Conservation (phyloP, 352 stramenopile species). For the Halophytophthora polymorphica region DNA sequence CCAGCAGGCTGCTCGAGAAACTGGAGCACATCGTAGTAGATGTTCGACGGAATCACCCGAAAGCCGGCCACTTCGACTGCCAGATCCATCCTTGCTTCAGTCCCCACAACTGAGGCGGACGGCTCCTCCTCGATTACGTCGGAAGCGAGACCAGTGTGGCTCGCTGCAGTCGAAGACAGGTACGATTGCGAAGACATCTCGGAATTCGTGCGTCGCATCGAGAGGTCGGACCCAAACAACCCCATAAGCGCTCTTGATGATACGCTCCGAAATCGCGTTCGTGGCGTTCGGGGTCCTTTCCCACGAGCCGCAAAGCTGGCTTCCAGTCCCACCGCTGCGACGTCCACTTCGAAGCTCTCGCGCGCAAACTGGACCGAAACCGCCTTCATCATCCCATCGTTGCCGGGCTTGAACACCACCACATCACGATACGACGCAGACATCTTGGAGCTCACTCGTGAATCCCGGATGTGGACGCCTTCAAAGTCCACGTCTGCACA, state of each 20-base stretch:
- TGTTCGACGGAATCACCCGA: slow-evolving; percentile 79
- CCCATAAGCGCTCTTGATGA: slow-evolving; percentile 37
- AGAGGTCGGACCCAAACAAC: slow-evolving; percentile 35
- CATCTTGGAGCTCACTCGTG: slow-evolving; percentile 49
- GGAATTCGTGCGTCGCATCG: slow-evolving; percentile 29
- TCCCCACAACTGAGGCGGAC: slow-evolving; percentile 9
- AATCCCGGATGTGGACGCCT: slow-evolving; percentile 67
- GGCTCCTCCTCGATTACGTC: slow-evolving; percentile 19
- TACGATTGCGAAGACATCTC: slow-evolving; percentile 27
- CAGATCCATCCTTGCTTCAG: slow-evolving; percentile 56
- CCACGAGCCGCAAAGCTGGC: slow-evolving; percentile 27
- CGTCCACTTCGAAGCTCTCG: slow-evolving; percentile 38
- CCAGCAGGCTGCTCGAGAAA: slow-evolving; percentile 48
- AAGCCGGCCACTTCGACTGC: slow-evolving; percentile 72
- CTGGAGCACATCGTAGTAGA: slow-evolving; percentile 70
- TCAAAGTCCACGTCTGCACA: slow-evolving; percentile 50
- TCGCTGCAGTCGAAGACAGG: slow-evolving; percentile 25
- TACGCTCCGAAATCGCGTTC: slow-evolving; percentile 35
- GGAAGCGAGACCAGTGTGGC: slow-evolving; percentile 7
- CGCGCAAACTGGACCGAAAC: slow-evolving; percentile 63
- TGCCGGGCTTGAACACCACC: slow-evolving; percentile 57
- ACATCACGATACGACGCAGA: slow-evolving; percentile 69
- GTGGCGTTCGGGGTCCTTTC: slow-evolving; percentile 17
- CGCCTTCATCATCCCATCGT: slow-evolving; percentile 41
- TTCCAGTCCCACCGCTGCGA: slow-evolving; percentile 42